A percentile compares a stretch with the other conserved stretches of the same genome.
These are phyloP conservation scores for Allomyces javanicus DNA, from an alignment of 192 early-diverging fungal species.

Conservation along the genomic window DNA sequence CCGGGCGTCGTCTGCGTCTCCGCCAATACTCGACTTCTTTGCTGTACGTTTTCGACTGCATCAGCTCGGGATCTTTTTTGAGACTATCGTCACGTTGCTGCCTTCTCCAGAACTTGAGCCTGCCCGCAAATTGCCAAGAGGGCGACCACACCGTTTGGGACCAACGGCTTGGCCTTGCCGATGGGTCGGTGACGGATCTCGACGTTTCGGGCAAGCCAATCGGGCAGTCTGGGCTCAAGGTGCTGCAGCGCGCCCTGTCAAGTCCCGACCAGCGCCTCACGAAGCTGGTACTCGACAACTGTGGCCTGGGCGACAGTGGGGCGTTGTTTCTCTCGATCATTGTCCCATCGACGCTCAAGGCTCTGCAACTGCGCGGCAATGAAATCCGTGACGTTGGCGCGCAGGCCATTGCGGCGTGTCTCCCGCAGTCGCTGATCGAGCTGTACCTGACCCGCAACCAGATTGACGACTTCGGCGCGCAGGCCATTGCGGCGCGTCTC, in stretches of 20 bases:
- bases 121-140: background rate
- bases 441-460: background rate
- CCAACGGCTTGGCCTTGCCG: background rate
- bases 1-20: background rate
- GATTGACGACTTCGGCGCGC: background rate
- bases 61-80: background rate
- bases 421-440: background rate
- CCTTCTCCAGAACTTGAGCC: background rate
- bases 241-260: too few relatives aligned
- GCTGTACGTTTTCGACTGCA: background rate
- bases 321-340: too few relatives aligned
- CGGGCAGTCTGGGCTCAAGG: too few relatives aligned
- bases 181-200: background rate
- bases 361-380: too few relatives aligned
- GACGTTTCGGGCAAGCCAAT: background rate
- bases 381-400: too few relatives aligned
- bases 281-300: too few relatives aligned
- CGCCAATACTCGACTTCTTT: background rate
- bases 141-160: background rate
- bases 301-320: too few relatives aligned
- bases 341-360: too few relatives aligned
- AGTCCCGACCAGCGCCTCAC: too few relatives aligned
- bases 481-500: background rate
- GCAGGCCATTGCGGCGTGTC: too few relatives aligned
- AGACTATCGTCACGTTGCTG: background rate